Base-by-base conservation (phyloP, 148 eudicot genomes). In the Tetragonia tetragonoides region DNA sequence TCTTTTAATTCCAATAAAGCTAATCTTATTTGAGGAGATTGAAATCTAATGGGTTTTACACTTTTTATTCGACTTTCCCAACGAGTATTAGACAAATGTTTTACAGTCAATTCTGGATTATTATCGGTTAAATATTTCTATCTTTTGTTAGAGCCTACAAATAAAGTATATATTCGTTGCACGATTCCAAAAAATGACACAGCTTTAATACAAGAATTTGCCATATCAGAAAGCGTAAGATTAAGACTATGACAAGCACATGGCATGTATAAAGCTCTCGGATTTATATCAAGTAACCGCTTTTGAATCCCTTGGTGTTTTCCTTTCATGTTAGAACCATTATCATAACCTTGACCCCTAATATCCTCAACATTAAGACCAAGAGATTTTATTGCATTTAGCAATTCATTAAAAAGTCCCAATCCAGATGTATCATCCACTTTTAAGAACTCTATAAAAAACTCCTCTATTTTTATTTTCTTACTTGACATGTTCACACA, bases 151-250 rank as follows among this genome's bases (percentile, higher is more conserved):
- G 44, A 72, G 21, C 75, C 6, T 10, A 62, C 24, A 72, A 72
- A 72, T 28, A 72, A 53, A 53, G 61, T 15, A 53, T 53, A 72
- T 24, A 44, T 46, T 3, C 73, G 18, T 49, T 21, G 60, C 18
- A 70, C 60, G 49, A 49, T 9, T 9, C 37, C 38, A 47, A 70
- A 70, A 70, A 70, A 70, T 24, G 60, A 70, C 49, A 21, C 24
- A 46, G 23, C 59, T 70, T 49, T 70, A 47, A 17, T 10, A 49
- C 39, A 46, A 46, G 40, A 70, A 70, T 70, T 17, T 12, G 37
- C 59, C 74, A 70, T 70, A 46, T 70, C 74, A 49, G 47, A 4
- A 49, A 70, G 74, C 21, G 56, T 70, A 49, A 49, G 53, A 49
- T 10, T 49, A 49, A 44, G 47, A 44, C 47, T 49, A 28, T 28